These are phyloP conservation scores for Lyophyllum shimeji DNA, from an alignment of 768 basidiomycete genomes.

Conservation along the genomic window DNA sequence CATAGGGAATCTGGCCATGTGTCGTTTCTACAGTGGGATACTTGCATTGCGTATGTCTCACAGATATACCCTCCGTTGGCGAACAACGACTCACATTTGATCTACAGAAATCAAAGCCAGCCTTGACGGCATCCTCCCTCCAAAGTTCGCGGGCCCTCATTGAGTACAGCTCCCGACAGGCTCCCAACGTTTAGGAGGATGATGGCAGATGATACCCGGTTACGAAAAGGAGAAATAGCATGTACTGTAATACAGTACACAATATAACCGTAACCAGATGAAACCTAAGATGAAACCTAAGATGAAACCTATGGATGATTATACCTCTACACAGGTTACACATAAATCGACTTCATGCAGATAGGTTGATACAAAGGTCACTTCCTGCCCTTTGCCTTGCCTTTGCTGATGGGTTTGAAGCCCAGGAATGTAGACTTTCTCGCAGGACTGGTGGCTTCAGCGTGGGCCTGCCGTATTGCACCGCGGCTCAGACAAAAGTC, in stretches of 20 bases:
- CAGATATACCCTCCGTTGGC: background rate
- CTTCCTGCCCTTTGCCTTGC: constrained; percentile 6
- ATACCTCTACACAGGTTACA: background rate
- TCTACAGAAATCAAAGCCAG: constrained; percentile 21
- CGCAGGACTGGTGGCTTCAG: constrained; percentile 26
- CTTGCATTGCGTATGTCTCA: constrained; percentile 58
- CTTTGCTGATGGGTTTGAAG: constrained; percentile 10
- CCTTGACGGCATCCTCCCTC: constrained; percentile 5
- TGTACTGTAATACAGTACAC: background rate
- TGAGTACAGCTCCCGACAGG: background rate
- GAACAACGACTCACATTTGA: background rate
- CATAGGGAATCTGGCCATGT: constrained; percentile 47
- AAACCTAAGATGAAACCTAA: too few relatives aligned
- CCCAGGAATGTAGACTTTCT: background rate
- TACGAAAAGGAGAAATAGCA: background rate
- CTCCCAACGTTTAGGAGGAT: too few relatives aligned
- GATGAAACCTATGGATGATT: background rate
- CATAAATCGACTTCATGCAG: background rate
- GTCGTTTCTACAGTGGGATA: constrained; percentile 12
- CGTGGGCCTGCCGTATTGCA: constrained; percentile 73
- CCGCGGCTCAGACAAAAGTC: constrained; percentile 85
- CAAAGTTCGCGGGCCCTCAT: constrained; percentile 2
- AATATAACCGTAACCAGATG: background rate
- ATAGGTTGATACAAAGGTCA: background rate
- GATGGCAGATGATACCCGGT: too few relatives aligned